These are phyloP conservation scores for Aureococcus anophagefferens DNA, from an alignment of 108 stramenopile genomes.

Conservation along the genomic window DNA sequence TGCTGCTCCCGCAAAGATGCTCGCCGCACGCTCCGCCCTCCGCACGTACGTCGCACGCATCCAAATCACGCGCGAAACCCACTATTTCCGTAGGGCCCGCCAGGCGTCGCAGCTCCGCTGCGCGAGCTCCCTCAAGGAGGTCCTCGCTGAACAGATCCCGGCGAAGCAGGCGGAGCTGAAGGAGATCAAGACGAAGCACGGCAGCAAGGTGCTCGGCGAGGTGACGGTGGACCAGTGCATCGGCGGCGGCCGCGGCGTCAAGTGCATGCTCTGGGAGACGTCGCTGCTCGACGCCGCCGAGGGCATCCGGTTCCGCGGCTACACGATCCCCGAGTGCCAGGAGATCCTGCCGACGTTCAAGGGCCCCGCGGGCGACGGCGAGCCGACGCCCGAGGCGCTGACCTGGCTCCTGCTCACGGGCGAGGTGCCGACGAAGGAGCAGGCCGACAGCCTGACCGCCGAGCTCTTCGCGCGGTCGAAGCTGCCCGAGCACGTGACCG, in stretches of 20 bases:
- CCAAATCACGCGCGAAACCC: too few relatives aligned
- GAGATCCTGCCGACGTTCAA: constrained; percentile 81
- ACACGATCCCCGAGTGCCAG: constrained; percentile 97
- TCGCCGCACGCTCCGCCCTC: too few relatives aligned
- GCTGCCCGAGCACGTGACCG: constrained; percentile 81
- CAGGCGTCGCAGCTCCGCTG: too few relatives aligned
- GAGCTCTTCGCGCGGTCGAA: constrained; percentile 75
- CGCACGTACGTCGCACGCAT: too few relatives aligned
- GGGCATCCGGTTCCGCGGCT: constrained; percentile 96
- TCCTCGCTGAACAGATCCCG: constrained; percentile 80
- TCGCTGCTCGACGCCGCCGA: constrained; percentile 95
- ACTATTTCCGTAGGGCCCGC: too few relatives aligned
- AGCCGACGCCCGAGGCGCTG: constrained; percentile 88
- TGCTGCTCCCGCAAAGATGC: too few relatives aligned
- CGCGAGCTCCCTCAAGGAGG: constrained; percentile 56
- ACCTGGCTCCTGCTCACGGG: constrained; percentile 93
- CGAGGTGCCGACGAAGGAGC: constrained; percentile 93
- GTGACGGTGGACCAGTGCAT: constrained; percentile 92
- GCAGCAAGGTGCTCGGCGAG: constrained; percentile 80
- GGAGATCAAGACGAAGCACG: constrained; percentile 88
- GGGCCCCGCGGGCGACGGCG: constrained; percentile 78
- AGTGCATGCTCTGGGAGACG: constrained; percentile 99
- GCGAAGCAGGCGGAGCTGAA: constrained; percentile 73
- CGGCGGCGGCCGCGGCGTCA: constrained; percentile 93
- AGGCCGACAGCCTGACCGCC: constrained; percentile 82